Percentiles rank a stretch among this genome's conserved stretches.
phyloP scores from a whole-genome alignment of 2,329 filamentous ascomycete genomes.

The Mycosphaerella arachidis region DNA sequence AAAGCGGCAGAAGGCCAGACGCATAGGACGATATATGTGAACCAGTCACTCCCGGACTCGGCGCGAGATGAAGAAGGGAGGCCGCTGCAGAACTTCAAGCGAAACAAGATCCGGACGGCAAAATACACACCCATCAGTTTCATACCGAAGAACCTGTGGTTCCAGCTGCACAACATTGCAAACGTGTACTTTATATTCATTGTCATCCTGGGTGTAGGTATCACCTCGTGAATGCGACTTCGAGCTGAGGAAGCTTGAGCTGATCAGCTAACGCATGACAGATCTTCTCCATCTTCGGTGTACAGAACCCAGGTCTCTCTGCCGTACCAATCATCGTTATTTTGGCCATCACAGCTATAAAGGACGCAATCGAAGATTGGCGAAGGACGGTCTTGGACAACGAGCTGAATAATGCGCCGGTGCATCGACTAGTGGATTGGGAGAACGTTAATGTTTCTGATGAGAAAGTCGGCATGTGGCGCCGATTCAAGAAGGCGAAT shows the following conservation, averaged over 20 bases:
- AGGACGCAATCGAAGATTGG: conserved; percentile 95
- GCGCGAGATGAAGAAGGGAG: conserved; percentile 77
- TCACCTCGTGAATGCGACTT: background rate
- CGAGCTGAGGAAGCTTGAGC: background rate
- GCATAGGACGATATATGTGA: conserved; percentile 72
- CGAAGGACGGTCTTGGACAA: conserved; percentile 85
- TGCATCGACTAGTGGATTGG: conserved; percentile 84
- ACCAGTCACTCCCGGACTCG: conserved; percentile 69
- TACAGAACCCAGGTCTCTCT: conserved; percentile 81
- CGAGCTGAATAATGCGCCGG: conserved; percentile 91
- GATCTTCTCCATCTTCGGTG: conserved; percentile 96
- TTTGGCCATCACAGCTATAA: conserved; percentile 79
- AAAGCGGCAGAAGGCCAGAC: conserved; percentile 33
- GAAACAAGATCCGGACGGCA: conserved; percentile 96
- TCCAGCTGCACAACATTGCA: conserved; percentile 97
- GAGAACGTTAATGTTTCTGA: conserved; percentile 89
- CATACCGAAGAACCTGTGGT: conserved; percentile 92
- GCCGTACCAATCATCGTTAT: conserved; percentile 92
- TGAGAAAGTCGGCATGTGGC: conserved; percentile 81
- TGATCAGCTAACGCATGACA: conserved; percentile 14
- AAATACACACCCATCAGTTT: conserved; percentile 97
- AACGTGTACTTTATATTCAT: conserved; percentile 98
- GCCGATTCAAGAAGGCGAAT: conserved; percentile 83
- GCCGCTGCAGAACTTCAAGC: conserved; percentile 64
- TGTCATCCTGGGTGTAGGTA: conserved; percentile 85